Evolutionary conservation across 1,284 basidiomycete genomes (phyloP).

Genomic region (Sporisorium reilianum): DNA sequence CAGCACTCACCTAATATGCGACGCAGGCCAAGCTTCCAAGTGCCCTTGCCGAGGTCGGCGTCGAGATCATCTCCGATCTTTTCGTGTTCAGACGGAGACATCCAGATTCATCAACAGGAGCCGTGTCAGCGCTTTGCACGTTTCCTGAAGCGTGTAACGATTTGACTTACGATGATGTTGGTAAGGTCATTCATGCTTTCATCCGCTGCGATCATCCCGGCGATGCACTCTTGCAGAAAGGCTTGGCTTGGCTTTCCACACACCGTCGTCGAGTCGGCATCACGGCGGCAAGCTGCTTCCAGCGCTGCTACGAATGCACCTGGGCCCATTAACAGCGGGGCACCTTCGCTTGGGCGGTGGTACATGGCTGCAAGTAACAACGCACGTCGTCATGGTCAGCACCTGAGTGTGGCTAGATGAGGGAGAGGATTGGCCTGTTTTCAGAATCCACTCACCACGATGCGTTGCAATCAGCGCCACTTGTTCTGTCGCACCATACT

Average conservation of each 20-base stretch:
- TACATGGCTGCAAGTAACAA: conserved; percentile 28
- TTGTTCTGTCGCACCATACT: conserved; percentile 18
- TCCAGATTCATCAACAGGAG: background rate
- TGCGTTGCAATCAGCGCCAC: conserved; percentile 44
- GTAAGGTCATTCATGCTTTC: conserved; percentile 16
- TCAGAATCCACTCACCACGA: conserved; percentile 31
- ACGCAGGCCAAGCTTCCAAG: conserved; percentile 41
- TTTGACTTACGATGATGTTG: conserved; percentile 44
- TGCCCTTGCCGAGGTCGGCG: conserved; percentile 45
- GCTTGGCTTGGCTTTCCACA: conserved; percentile 43
- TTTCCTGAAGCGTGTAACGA: background rate
- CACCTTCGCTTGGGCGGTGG: conserved; percentile 33
- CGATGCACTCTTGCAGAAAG: conserved; percentile 44
- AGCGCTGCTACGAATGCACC: conserved; percentile 45
- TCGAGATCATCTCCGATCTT: conserved; percentile 50
- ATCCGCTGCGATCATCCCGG: conserved; percentile 27
- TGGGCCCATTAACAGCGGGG: conserved; percentile 39
- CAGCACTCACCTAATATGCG: conserved; percentile 42
- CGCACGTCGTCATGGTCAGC: background rate
- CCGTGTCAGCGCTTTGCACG: background rate
- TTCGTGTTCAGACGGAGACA: background rate
- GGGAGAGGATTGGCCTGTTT: background rate
- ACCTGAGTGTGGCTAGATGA: background rate
- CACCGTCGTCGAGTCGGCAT: conserved; percentile 17
- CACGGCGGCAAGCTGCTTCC: conserved; percentile 27